Evolutionary conservation across 805 yeast genomes (phyloP), one percentile per base, ranked within the genome.

Genomic region (Hanseniaspora osmophila): DNA sequence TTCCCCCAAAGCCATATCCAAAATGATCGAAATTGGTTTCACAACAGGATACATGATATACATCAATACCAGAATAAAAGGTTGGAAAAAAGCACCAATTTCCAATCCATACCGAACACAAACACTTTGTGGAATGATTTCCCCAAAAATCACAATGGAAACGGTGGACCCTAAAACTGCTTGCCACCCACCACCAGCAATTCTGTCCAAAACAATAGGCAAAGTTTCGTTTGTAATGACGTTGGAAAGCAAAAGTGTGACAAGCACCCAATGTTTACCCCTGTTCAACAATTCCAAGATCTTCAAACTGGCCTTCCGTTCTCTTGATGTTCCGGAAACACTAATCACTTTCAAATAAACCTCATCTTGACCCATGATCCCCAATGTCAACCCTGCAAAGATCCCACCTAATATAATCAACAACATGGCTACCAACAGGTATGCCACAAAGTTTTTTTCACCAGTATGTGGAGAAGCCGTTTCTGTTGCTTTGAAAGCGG

Each of bases 331-430:
- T n/a, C 98, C 97, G n/a, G 87, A 77, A 41, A 82, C 77, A 45
- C 87, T 79, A 49, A 90, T 81, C 11, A 90, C 98, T 62, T 85
- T 90, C 49, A 90, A 70, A 56, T 88, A 85, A 19, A 90, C 90
- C 62, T 90, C 97, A 62, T 90, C 97, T 63, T 90, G 97, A 53
- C 97, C 97, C 98, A 90, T 90, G 10, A 90, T 72, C 2, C 92
- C 97, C 42, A 90, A 68, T n/a, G 98, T 92, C 39, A 90, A 70
- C 7, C 94, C 95, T 5, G 95, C 94, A 69, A 85, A 85, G n/a
- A 83, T 78, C 52, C 95, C 95, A 48, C 95, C 95, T 3, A 82
- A 67, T 33, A 85, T 55, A 1, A 84, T 46, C 33, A 46, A 40
- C 16, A 42, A 2, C 3, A 44, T 41, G 19, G 48, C 33, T 9